Conservation (phyloP, 2,329 filamentous ascomycete species). For the Ophiostoma australiae region DNA sequence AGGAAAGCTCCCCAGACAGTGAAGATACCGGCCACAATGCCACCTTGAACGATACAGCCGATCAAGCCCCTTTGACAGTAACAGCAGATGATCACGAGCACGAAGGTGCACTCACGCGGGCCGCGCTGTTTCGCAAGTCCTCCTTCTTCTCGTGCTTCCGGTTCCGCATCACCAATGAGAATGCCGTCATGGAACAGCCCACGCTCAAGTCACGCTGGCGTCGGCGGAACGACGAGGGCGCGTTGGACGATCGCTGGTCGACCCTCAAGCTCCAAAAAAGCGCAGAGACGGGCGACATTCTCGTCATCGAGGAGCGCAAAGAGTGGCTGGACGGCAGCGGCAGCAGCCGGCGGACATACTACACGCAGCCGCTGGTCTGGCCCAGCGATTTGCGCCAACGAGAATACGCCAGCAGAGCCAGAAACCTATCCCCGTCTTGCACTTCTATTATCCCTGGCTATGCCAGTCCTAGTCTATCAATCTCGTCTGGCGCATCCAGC, state of each 20-base stretch:
- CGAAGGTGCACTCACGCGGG: not conserved
- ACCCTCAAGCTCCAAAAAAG: constrained; percentile 58
- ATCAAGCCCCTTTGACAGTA: not conserved
- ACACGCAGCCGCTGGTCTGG: constrained; percentile 50
- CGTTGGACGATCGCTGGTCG: constrained; percentile 70
- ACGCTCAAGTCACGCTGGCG: constrained; percentile 55
- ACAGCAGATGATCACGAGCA: not conserved
- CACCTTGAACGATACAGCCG: not conserved
- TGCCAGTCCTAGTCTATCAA: too few relatives aligned
- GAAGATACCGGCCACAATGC: not conserved
- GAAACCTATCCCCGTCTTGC: not conserved
- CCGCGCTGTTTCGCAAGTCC: not conserved
- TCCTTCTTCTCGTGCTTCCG: constrained; percentile 65
- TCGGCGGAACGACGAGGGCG: constrained; percentile 62
- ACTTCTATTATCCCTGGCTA: too few relatives aligned
- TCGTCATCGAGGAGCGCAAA: constrained; percentile 62
- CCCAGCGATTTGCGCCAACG: not conserved
- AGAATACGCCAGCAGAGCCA: not conserved
- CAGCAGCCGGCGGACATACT: constrained; percentile 58
- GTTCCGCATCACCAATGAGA: constrained; percentile 48
- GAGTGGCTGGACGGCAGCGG: constrained; percentile 59
- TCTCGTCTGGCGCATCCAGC: not conserved
- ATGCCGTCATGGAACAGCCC: constrained; percentile 38
- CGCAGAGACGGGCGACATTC: constrained; percentile 52
- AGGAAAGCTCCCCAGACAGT: not conserved